Conservation (phyloP, 176 grass and related monocot genomes). For the Eremochloa ophiuroides region DNA sequence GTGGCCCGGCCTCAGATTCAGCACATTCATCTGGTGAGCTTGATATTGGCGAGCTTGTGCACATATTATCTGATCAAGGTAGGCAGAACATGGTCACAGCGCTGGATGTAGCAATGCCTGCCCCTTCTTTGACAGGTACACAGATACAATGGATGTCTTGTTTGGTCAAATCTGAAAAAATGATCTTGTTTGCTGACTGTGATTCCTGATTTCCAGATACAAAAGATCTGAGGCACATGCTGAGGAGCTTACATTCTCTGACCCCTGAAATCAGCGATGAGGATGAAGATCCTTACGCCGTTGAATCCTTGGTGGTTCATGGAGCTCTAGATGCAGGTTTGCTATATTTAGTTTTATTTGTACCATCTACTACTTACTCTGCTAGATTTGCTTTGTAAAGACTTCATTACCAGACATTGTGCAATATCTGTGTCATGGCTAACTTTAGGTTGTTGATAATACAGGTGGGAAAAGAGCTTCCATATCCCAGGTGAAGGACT, state of each 20-base stretch:
- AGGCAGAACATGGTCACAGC: constrained; percentile 76
- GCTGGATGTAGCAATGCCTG: constrained; percentile 82
- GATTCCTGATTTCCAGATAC: constrained; percentile 31
- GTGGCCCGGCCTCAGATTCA: constrained; percentile 31
- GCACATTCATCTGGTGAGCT: constrained; percentile 50
- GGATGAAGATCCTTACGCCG: constrained; percentile 66
- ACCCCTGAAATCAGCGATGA: constrained; percentile 60
- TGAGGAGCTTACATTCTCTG: constrained; percentile 57
- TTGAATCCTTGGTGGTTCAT: constrained; percentile 71
- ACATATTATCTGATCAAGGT: constrained; percentile 65
- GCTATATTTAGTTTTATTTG: constrained; percentile 19
- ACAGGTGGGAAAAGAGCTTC: constrained; percentile 56
- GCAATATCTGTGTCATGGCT: background rate
- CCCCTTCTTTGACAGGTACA: constrained; percentile 71
- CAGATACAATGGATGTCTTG: background rate
- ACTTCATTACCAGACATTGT: background rate
- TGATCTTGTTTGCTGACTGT: background rate
- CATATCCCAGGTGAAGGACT: constrained; percentile 62
- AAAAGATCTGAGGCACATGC: constrained; percentile 40
- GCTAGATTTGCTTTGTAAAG: background rate
- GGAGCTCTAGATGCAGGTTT: constrained; percentile 71
- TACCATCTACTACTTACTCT: background rate
- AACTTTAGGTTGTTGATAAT: background rate
- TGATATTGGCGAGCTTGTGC: constrained; percentile 64
- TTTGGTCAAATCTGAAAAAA: background rate